Conservation (phyloP, 2,329 filamentous ascomycete species). For the Nannizziopsis arthrosporioides region DNA sequence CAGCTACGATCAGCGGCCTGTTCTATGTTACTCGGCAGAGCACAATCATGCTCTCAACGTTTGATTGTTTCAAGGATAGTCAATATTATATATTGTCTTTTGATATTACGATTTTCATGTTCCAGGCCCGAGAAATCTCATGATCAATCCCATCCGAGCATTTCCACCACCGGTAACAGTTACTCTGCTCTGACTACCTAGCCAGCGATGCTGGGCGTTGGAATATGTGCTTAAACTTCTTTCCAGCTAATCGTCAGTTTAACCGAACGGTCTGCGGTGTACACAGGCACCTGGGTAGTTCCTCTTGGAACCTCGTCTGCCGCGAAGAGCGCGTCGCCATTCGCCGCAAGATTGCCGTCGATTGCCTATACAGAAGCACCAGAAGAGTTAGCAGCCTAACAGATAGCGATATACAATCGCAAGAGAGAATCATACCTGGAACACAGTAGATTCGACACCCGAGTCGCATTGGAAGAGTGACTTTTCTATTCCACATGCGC, state of each 20-base stretch:
- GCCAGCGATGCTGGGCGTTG: not conserved
- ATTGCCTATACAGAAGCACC: constrained; percentile 1
- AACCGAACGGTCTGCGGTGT: constrained; percentile 19
- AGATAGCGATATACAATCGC: not conserved
- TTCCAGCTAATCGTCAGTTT: constrained; percentile 25
- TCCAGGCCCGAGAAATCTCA: no score
- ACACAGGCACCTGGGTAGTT: constrained; percentile 22
- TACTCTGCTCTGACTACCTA: not conserved
- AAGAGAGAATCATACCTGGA: constrained; percentile 17
- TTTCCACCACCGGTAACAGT: no score
- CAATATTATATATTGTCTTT: no score
- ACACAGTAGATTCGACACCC: constrained; percentile 21
- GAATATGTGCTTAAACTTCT: not conserved
- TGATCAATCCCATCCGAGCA: no score
- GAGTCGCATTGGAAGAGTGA: constrained; percentile 42
- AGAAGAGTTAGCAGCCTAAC: not conserved
- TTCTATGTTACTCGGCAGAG: no score
- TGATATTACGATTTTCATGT: no score
- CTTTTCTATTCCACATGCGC: constrained; percentile 42
- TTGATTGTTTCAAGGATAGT: no score
- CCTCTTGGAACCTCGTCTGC: constrained; percentile 24
- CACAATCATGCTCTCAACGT: no score
- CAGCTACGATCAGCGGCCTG: no score
- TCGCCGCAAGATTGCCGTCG: constrained; percentile 10
- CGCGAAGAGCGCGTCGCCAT: constrained; percentile 23